These are phyloP conservation scores for Pythium insidiosum DNA, from an alignment of 352 stramenopile genomes.

Conservation along the genomic window DNA sequence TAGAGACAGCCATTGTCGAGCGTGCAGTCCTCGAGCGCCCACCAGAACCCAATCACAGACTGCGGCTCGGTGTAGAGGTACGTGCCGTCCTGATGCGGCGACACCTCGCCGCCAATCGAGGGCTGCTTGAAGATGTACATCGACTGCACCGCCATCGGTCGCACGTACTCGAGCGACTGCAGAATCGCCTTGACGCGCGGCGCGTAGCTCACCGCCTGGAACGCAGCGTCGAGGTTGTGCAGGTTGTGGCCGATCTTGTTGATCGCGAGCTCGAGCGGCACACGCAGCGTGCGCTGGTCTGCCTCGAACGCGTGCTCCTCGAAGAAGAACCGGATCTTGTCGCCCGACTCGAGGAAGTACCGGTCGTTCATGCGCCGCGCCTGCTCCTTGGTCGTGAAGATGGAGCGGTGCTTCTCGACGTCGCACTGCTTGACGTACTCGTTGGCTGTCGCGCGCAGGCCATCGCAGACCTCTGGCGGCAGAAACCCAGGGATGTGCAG, in stretches of 20 bases:
- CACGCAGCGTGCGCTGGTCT: conserved; percentile 56
- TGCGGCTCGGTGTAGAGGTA: conserved; percentile 96
- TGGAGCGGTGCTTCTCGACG: conserved; percentile 53
- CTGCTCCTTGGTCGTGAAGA: conserved; percentile 82
- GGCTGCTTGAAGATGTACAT: conserved; percentile 99
- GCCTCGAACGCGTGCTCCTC: conserved; percentile 76
- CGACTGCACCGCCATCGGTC: conserved; percentile 88
- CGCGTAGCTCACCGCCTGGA: conserved; percentile 83
- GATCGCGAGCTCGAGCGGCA: conserved; percentile 69
- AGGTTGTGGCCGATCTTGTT: conserved; percentile 97
- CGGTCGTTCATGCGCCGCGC: conserved; percentile 78
- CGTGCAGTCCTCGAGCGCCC: conserved; percentile 93
- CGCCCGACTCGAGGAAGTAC: conserved; percentile 92
- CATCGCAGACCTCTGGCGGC: conserved; percentile 33
- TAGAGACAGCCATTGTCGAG: conserved; percentile 94
- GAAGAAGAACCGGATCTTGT: conserved; percentile 93
- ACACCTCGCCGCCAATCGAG: conserved; percentile 89
- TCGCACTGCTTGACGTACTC: conserved; percentile 59
- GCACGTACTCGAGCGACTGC: conserved; percentile 78
- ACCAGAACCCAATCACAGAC: conserved; percentile 93
- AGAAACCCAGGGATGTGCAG: conserved; percentile 46
- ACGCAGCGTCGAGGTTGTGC: conserved; percentile 85
- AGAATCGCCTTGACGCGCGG: conserved; percentile 63
- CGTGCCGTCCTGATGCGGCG: conserved; percentile 94
- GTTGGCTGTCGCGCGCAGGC: conserved; percentile 32